Evolutionary conservation across 2,329 filamentous ascomycete genomes (phyloP), one percentile per base, ranked within the genome.

Genomic region (Botrytis fragariae): DNA sequence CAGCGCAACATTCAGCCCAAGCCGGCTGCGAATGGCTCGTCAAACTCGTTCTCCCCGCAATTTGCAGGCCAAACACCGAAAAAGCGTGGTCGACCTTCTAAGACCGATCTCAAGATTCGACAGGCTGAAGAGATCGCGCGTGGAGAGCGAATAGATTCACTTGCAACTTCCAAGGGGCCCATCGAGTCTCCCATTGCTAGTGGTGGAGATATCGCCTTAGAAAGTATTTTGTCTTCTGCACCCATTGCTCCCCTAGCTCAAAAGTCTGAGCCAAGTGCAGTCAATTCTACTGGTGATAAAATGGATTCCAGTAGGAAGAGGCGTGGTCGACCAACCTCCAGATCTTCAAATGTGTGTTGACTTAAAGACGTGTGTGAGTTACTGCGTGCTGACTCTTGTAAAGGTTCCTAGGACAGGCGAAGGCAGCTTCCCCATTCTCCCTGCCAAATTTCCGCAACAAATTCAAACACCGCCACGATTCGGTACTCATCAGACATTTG

Each of bases 11-110:
- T 80, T 61, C 77, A 76, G 45, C 79, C 80, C 25, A 80, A 78
- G 48, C 79, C 77, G 35, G 67, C 78, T 20, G 73, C 77, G 16
- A 77, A 77, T 73, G 76, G 74, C 54, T 79, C 77, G 54, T 76
- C 78, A 37, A 69, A 72, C n/a, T 74, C 76, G 16, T 76, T 76
- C 64, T 54, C 74, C 22, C 69, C 76, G n/a, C 71, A 75, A 10
- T 70, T 74, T 37, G 51, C 74, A 25, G 71, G 73, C 42, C 61
- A 71, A 25, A 39, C 51, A 51, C 67, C 75, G 10, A 81, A 78
- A 75, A 79, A 78, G 73, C 77, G 80, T 37, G 79, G 80, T 54
- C 77, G 80, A 37, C 80, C 80, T 37, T 79, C 79, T 10, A 81
- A 81, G 73, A 77, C 77, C 57, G 79, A 79, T 59, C 71, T 79